These are phyloP conservation scores for Melampsora larici-populina DNA, from an alignment of 1,284 basidiomycete species.

Conservation along the genomic window DNA sequence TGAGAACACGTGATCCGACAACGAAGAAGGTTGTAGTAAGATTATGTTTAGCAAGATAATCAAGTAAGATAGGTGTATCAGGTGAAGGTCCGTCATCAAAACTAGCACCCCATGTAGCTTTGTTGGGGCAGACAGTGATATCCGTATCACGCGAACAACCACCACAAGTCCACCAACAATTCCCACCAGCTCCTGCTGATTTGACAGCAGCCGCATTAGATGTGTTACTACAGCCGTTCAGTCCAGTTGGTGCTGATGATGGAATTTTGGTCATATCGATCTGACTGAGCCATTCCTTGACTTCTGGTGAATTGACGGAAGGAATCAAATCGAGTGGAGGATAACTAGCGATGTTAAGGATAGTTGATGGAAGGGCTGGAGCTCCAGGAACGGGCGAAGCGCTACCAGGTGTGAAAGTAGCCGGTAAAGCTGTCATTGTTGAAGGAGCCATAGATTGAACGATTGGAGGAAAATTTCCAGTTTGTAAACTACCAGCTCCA, in stretches of 20 bases:
- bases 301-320: slow-evolving; percentile 65
- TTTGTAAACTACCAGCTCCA: slow-evolving; percentile 19
- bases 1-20: slow-evolving; percentile 82
- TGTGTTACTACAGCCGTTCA: slow-evolving; percentile 61
- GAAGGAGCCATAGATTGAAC: slow-evolving; percentile 55
- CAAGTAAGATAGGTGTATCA: slow-evolving; percentile 57
- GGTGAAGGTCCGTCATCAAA: slow-evolving; percentile 55
- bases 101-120: slow-evolving; percentile 65
- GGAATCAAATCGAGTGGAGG: slow-evolving; percentile 68
- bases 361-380: slow-evolving; percentile 62
- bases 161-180: slow-evolving; percentile 85
- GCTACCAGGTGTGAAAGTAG: slow-evolving; percentile 63
- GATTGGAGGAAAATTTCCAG: slow-evolving; percentile 25
- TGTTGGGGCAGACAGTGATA: slow-evolving; percentile 71
- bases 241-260: slow-evolving; percentile 55
- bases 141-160: slow-evolving; percentile 72
- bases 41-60: slow-evolving; percentile 66
- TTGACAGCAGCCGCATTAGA: slow-evolving; percentile 63
- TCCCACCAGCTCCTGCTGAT: slow-evolving; percentile 55
- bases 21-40: slow-evolving; percentile 84
- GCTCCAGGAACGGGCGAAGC: slow-evolving; percentile 64
- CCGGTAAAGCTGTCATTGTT: slow-evolving; percentile 59
- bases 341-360: slow-evolving; percentile 58
- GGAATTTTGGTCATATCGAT: slow-evolving; percentile 58
- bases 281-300: slow-evolving; percentile 69